phyloP scores from a whole-genome alignment of 768 basidiomycete species.

The Artomyces pyxidatus region DNA sequence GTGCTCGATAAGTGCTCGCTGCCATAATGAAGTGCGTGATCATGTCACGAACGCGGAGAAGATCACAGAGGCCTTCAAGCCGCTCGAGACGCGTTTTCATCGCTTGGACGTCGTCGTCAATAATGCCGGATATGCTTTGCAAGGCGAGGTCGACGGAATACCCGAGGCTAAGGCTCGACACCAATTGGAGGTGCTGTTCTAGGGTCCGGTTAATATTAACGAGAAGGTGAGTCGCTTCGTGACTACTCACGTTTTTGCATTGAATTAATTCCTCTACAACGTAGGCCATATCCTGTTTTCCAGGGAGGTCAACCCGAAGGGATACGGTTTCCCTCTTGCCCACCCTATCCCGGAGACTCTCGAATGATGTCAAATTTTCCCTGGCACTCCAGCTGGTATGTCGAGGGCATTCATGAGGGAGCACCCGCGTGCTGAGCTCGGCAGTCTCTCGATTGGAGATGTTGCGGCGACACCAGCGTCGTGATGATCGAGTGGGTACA shows the following conservation, averaged over 20 bases:
- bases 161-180: not conserved
- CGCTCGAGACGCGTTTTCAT: not conserved
- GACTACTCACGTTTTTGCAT: not conserved
- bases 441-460: no score
- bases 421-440: no score
- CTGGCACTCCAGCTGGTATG: no score
- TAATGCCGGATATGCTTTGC: not conserved
- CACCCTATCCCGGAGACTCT: no score
- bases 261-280: not conserved
- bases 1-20: no score
- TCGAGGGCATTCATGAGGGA: no score
- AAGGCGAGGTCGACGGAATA: not conserved
- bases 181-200: not conserved
- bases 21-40: no score
- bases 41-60: not conserved
- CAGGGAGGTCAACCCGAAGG: constrained; percentile 1
- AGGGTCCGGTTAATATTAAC: constrained; percentile 1
- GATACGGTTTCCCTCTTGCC: no score
- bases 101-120: constrained; percentile 6
- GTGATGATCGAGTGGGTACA: no score
- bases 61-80: not conserved
- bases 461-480: no score
- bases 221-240: constrained; percentile 8
- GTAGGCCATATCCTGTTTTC: not conserved
- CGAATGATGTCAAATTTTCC: no score